A percentile compares a stretch with the other conserved stretches of the same genome.
phyloP scores from a whole-genome alignment of 1,139 yeast species.

The Yarrowia galli region DNA sequence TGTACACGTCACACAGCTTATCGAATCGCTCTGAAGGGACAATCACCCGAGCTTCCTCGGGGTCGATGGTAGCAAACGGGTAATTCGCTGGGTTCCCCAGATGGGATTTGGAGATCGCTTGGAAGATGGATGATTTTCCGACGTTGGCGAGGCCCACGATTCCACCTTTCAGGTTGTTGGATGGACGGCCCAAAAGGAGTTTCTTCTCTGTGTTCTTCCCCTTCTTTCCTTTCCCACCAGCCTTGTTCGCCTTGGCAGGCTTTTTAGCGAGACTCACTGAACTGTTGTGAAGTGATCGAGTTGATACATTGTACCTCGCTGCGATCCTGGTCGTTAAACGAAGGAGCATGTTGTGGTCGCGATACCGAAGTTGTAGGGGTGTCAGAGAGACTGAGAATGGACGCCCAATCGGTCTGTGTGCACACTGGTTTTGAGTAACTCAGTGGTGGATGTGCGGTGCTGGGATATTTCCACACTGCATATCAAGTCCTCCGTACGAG shows the following conservation, averaged over 20 bases:
- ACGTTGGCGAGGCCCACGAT: constrained; percentile 95
- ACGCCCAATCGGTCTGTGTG: too few relatives aligned
- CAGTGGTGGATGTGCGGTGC: too few relatives aligned
- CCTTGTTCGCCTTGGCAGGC: constrained; percentile 3
- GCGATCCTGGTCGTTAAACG: neutral
- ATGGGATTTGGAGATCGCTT: constrained; percentile 83
- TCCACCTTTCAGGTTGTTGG: constrained; percentile 56
- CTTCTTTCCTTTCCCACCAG: constrained; percentile 7
- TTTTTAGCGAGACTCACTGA: neutral
- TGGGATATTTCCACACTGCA: too few relatives aligned
- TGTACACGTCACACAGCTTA: constrained; percentile 70
- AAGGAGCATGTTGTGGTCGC: neutral
- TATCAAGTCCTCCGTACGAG: too few relatives aligned
- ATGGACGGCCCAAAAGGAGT: constrained; percentile 28
- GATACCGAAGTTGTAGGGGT: too few relatives aligned
- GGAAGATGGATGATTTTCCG: constrained; percentile 85
- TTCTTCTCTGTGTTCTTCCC: constrained; percentile 17
- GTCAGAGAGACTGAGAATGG: too few relatives aligned
- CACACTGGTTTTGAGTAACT: too few relatives aligned
- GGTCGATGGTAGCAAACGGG: constrained; percentile 98
- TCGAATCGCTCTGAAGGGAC: constrained; percentile 95
- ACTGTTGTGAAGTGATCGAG: neutral
- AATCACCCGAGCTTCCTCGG: constrained; percentile 97
- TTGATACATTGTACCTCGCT: neutral
- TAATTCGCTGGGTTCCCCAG: constrained; percentile 98